These are phyloP conservation scores for Crucihimalaya himalaica DNA, from an alignment of 345 rosid genomes.

Conservation along the genomic window DNA sequence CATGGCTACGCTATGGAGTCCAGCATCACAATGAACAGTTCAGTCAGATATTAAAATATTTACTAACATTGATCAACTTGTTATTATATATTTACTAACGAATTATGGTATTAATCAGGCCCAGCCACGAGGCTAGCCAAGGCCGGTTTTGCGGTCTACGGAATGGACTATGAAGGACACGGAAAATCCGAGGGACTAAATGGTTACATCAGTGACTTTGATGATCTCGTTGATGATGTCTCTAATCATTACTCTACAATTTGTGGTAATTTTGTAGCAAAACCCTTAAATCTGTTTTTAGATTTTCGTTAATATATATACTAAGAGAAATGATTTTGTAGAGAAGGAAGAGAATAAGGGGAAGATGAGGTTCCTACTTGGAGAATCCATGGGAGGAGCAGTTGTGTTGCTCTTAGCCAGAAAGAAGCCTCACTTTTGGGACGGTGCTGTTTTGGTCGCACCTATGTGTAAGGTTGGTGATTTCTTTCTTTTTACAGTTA, in stretches of 20 bases:
- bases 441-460: slow-evolving; percentile 78
- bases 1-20: slow-evolving; percentile 95
- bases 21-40: slow-evolving; percentile 86
- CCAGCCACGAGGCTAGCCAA: slow-evolving; percentile 65
- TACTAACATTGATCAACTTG: neutral
- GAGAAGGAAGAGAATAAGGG: slow-evolving; percentile 58
- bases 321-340: slow-evolving; percentile 19
- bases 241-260: slow-evolving; percentile 51
- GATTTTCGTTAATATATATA: neutral
- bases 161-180: slow-evolving; percentile 92
- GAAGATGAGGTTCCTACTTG: slow-evolving; percentile 74
- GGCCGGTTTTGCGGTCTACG: slow-evolving; percentile 72
- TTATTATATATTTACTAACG: neutral
- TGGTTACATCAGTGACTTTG: slow-evolving; percentile 55
- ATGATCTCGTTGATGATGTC: slow-evolving; percentile 65
- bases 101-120: slow-evolving; percentile 42
- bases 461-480: slow-evolving; percentile 90
- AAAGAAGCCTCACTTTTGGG: slow-evolving; percentile 72
- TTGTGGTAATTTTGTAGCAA: slow-evolving; percentile 51
- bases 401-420: slow-evolving; percentile 62
- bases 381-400: slow-evolving; percentile 98
- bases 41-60: slow-evolving; percentile 1
- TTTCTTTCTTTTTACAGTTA: neutral
- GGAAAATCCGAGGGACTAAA: slow-evolving; percentile 76
- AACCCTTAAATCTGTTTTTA: neutral